These are phyloP conservation scores for Daldinia bambusicola DNA, from an alignment of 495 filamentous ascomycete genomes.

Conservation along the genomic window DNA sequence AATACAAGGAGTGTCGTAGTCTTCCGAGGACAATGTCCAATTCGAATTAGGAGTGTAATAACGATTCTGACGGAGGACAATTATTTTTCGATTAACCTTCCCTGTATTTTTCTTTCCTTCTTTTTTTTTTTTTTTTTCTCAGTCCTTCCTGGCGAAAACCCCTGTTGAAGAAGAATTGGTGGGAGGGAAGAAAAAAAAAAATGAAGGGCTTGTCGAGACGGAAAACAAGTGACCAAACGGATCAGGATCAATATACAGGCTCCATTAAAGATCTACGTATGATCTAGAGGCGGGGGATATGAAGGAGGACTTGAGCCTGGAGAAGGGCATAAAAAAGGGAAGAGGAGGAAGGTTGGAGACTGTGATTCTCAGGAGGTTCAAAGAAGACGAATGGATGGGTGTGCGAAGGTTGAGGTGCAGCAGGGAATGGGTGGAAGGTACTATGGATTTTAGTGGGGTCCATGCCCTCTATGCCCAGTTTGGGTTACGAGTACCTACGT, in stretches of 20 bases:
- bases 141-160: conserved; percentile 39
- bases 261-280: conserved; percentile 67
- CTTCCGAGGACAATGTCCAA: conserved; percentile 36
- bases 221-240: conserved; percentile 48
- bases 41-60: conserved; percentile 37
- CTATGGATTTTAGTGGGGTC: conserved; percentile 47
- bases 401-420: conserved; percentile 26
- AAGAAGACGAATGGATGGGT: conserved; percentile 39
- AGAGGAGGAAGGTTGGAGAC: conserved; percentile 50
- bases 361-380: conserved; percentile 52
- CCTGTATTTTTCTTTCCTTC: conserved; percentile 4
- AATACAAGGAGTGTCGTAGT: conserved; percentile 43
- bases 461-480: conserved; percentile 18
- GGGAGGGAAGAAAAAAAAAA: conserved; percentile 48
- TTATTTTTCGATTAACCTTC: conserved; percentile 36
- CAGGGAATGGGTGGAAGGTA: conserved; percentile 43
- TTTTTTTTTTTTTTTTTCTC: conserved; percentile 25
- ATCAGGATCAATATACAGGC: conserved; percentile 62
- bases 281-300: conserved; percentile 49
- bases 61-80: conserved; percentile 30
- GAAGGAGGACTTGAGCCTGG: conserved; percentile 52
- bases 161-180: conserved; percentile 48
- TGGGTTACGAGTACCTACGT: conserved; percentile 23
- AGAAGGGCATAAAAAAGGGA: conserved; percentile 54
- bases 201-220: conserved; percentile 37